Evolutionary conservation across 2,329 filamentous ascomycete species (phyloP).

Genomic region (Stylonectria norvegica): DNA sequence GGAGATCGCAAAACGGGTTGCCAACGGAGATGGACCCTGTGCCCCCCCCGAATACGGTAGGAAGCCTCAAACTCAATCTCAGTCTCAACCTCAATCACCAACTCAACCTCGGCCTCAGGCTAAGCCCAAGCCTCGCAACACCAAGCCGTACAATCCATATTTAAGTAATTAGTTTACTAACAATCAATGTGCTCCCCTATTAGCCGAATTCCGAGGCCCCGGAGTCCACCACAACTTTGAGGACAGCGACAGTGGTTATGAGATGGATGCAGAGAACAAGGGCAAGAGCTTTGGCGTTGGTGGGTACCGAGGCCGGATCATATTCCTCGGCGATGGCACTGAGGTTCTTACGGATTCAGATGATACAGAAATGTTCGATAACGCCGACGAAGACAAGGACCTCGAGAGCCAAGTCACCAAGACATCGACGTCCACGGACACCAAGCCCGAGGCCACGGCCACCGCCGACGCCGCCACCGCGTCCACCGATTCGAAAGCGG

Average conservation of each 20-base stretch:
- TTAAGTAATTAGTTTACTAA: too few species aligned
- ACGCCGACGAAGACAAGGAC: slow-evolving; percentile 80
- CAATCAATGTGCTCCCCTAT: too few species aligned
- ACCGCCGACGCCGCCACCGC: slow-evolving; percentile 10
- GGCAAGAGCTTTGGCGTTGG: slow-evolving; percentile 60
- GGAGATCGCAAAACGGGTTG: slow-evolving; percentile 87
- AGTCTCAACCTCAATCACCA: slow-evolving; percentile 1
- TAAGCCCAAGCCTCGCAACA: too few species aligned
- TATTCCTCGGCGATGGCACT: slow-evolving; percentile 91
- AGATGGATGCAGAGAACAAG: slow-evolving; percentile 67
- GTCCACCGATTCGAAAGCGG: slow-evolving; percentile 24
- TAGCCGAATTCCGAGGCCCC: slow-evolving; percentile 81
- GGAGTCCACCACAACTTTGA: slow-evolving; percentile 80
- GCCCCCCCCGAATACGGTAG: slow-evolving; percentile 99
- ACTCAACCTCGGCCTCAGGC: neutral
- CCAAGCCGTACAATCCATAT: too few species aligned
- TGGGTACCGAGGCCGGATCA: slow-evolving; percentile 80
- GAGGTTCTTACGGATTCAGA: slow-evolving; percentile 86
- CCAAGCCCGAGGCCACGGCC: slow-evolving; percentile 18
- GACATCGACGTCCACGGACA: slow-evolving; percentile 30
- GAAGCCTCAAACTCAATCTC: slow-evolving; percentile 45
- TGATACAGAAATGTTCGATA: slow-evolving; percentile 92
- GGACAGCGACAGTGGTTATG: slow-evolving; percentile 74
- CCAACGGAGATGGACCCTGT: slow-evolving; percentile 95
- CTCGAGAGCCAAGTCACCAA: slow-evolving; percentile 79